These are phyloP conservation scores for barrel medic (Medicago truncatula) DNA, from an alignment of 306 rosid genomes.

Conservation along the genomic window MtrunA17r5.0-ANR NC_053045.1:33136501-33137000, in stretches of 20 bases:
- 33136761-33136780: background rate
- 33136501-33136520: no score
- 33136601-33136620: no score
- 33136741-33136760: background rate
- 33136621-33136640: no score
- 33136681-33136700: background rate
- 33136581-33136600: no score
- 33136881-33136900: background rate
- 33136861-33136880: background rate
- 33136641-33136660: no score
- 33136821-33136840: background rate
- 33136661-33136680: background rate
- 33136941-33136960: background rate
- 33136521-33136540: no score
- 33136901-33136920: conserved; percentile 26
- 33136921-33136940: conserved; percentile 1
- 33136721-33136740: background rate
- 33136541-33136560: no score
- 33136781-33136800: background rate
- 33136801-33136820: background rate
- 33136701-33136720: background rate
- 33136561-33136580: no score
- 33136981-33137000: no score
- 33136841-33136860: background rate
- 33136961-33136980: background rate